Evolutionary conservation across 805 yeast genomes (phyloP).

Genomic region (Cyberlindnera galapagoensis): DNA sequence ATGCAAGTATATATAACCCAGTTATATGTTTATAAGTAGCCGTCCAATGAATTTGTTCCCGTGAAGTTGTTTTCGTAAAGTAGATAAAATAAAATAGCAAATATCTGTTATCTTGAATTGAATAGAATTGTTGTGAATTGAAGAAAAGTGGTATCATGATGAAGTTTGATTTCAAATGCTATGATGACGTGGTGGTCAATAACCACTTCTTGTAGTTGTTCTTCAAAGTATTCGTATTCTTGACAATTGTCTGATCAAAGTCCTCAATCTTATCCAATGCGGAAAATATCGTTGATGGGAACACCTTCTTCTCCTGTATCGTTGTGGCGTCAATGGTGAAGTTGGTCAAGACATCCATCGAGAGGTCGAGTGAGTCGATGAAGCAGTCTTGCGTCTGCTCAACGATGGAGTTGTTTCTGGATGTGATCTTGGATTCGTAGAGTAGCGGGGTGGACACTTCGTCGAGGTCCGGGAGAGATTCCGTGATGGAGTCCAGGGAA

Average conservation of each 20-base stretch:
- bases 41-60: too few species aligned
- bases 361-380: constrained; percentile 18
- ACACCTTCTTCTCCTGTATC: background rate
- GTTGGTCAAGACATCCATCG: background rate
- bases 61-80: too few species aligned
- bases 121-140: too few species aligned
- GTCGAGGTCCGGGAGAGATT: constrained; percentile 13
- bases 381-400: constrained; percentile 18
- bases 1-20: too few species aligned
- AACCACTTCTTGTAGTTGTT: constrained; percentile 25
- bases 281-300: constrained; percentile 1
- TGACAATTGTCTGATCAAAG: constrained; percentile 17
- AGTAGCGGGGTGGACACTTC: constrained; percentile 22
- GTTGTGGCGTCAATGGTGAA: background rate
- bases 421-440: constrained; percentile 20
- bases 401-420: constrained; percentile 14
- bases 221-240: constrained; percentile 20
- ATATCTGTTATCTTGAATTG: too few species aligned
- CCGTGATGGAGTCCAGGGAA: constrained; percentile 16
- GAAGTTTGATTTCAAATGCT: too few species aligned
- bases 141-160: too few species aligned
- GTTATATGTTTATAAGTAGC: too few species aligned
- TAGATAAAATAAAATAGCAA: too few species aligned
- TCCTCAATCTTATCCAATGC: constrained; percentile 4
- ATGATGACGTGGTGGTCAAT: constrained; percentile 1